Conservation (phyloP, 768 basidiomycete species). For the Lentinus tigrinus region DNA sequence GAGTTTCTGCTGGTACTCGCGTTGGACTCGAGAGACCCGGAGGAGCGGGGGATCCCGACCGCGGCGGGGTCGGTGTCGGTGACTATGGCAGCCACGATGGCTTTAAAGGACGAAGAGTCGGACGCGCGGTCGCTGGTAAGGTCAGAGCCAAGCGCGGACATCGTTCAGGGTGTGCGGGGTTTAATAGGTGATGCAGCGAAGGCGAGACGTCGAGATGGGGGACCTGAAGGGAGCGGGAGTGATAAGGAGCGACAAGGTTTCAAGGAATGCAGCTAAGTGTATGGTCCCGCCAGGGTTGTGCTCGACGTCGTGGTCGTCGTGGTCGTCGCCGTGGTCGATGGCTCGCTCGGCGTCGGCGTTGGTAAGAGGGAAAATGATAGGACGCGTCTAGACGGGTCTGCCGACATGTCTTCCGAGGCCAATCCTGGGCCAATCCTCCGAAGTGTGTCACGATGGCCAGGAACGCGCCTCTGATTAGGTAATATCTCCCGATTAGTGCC, state of each 20-base stretch:
- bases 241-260: background rate
- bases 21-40: constrained; percentile 14
- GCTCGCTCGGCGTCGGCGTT: too few species aligned
- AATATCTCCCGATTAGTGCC: background rate
- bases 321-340: too few species aligned
- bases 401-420: too few species aligned
- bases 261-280: background rate
- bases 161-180: background rate
- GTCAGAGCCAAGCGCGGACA: background rate
- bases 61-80: constrained; percentile 3
- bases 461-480: background rate
- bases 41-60: constrained; percentile 12
- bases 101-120: background rate
- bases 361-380: too few species aligned
- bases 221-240: background rate
- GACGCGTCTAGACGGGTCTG: too few species aligned
- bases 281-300: too few species aligned
- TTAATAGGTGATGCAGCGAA: background rate
- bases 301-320: too few species aligned
- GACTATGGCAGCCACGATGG: background rate
- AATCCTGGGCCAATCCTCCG: too few species aligned
- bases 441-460: too few species aligned
- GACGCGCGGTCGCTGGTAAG: background rate
- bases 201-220: too few species aligned
- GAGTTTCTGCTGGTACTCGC: background rate